phyloP scores from a whole-genome alignment of 257 asterid species.

The Salvia hispanica region DNA sequence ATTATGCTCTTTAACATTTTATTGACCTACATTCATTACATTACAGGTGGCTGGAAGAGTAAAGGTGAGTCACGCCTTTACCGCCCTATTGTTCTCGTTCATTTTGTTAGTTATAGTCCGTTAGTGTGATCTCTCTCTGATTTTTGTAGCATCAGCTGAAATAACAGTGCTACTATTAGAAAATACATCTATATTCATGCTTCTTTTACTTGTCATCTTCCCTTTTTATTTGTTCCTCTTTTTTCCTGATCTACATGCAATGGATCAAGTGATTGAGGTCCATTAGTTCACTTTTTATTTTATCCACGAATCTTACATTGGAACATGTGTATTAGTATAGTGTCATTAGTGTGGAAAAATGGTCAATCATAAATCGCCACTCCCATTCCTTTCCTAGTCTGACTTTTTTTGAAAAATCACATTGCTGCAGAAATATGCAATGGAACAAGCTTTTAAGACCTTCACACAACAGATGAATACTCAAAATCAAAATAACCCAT shows the following conservation, averaged over 20 bases:
- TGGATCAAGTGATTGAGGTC: background rate
- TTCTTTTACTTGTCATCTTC: background rate
- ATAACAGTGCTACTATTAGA: slow-evolving; percentile 1
- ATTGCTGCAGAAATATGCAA: slow-evolving; percentile 80
- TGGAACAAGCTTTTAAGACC: slow-evolving; percentile 97
- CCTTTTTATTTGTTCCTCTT: background rate
- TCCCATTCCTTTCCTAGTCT: slow-evolving; percentile 12
- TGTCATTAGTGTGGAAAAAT: background rate
- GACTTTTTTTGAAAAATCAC: slow-evolving; percentile 19
- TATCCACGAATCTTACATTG: background rate
- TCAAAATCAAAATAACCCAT: slow-evolving; percentile 76
- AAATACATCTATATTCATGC: slow-evolving; percentile 12
- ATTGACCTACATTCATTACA: slow-evolving; percentile 33
- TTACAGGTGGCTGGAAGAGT: slow-evolving; percentile 73
- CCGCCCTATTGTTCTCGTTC: slow-evolving; percentile 22
- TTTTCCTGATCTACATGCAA: background rate
- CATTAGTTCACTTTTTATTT: background rate
- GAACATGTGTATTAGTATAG: background rate
- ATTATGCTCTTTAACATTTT: slow-evolving; percentile 11
- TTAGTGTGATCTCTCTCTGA: background rate
- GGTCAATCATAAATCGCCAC: slow-evolving; percentile 7
- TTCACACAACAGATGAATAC: slow-evolving; percentile 75
- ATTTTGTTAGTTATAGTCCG: slow-evolving; percentile 12
- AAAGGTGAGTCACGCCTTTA: slow-evolving; percentile 59
- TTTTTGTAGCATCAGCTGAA: background rate